Evolutionary conservation across 345 rosid species (phyloP).

Genomic region (Erysimum cheiranthoides): DNA sequence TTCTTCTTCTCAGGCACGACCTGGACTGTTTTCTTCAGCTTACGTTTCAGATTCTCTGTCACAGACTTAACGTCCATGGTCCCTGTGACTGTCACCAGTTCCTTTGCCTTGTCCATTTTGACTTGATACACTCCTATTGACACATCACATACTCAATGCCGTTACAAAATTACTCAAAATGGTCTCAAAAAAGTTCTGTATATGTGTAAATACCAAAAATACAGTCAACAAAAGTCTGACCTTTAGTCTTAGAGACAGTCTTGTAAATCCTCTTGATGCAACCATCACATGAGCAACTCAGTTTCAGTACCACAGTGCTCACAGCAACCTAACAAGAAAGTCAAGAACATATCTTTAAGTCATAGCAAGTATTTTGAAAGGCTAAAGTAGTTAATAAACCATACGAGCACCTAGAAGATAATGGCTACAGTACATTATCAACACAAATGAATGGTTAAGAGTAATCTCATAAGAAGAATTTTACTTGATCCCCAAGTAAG

Average conservation of each 20-base stretch:
- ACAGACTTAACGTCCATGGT: slow-evolving; percentile 69
- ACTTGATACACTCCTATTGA: slow-evolving; percentile 60
- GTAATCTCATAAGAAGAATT: neutral
- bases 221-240: slow-evolving; percentile 45
- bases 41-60: slow-evolving; percentile 55
- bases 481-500: slow-evolving; percentile 31
- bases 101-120: slow-evolving; percentile 62
- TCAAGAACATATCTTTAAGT: neutral
- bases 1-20: slow-evolving; percentile 75
- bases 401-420: neutral
- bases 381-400: neutral
- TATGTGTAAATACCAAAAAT: neutral
- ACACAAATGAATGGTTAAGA: neutral
- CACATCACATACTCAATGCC: neutral
- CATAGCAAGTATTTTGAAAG: neutral
- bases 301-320: slow-evolving; percentile 67
- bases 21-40: slow-evolving; percentile 62
- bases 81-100: slow-evolving; percentile 71
- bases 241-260: slow-evolving; percentile 57
- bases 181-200: neutral
- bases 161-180: neutral
- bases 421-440: neutral
- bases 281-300: slow-evolving; percentile 72
- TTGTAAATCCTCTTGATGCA: slow-evolving; percentile 71
- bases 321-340: slow-evolving; percentile 48